phyloP scores from a whole-genome alignment of 164 flowering plant species.

The Tetrastigma voinierianum region DNA sequence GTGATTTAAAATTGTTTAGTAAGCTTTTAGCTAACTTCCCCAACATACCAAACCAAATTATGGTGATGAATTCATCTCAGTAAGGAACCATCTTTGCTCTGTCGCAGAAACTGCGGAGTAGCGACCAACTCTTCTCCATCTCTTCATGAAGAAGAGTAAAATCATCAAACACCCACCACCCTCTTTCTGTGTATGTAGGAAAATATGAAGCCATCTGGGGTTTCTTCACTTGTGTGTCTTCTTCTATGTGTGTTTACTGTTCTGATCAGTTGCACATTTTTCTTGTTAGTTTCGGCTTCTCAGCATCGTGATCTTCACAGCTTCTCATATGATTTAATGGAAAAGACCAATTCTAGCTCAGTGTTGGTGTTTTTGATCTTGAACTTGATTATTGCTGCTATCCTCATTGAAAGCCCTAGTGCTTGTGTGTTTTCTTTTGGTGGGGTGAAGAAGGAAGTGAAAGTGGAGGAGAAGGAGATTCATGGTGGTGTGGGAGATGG shows the following conservation, averaged over 20 bases:
- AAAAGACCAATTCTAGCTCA: slow-evolving; percentile 8
- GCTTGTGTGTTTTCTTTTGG: slow-evolving; percentile 9
- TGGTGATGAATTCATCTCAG: neutral
- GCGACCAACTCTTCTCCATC: neutral
- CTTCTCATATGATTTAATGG: slow-evolving; percentile 5
- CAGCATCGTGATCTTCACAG: slow-evolving; percentile 3
- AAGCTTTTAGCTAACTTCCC: neutral
- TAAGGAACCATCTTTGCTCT: neutral
- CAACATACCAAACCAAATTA: neutral
- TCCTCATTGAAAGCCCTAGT: slow-evolving; percentile 13
- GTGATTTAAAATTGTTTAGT: too few relatives aligned
- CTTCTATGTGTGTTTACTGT: neutral
- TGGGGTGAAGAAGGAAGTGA: slow-evolving; percentile 10
- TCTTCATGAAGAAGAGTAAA: neutral
- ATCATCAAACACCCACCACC: neutral
- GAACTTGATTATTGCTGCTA: slow-evolving; percentile 11
- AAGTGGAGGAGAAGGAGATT: neutral
- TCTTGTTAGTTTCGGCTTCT: neutral
- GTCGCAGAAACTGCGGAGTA: neutral
- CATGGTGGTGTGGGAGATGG: slow-evolving; percentile 7
- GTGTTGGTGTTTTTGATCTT: slow-evolving; percentile 16
- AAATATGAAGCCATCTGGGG: neutral
- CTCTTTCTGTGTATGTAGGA: neutral
- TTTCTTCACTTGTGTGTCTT: neutral
- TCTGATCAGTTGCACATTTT: neutral